Conservation (phyloP, 306 rosid genomes). For the Medicago arabica region DNA sequence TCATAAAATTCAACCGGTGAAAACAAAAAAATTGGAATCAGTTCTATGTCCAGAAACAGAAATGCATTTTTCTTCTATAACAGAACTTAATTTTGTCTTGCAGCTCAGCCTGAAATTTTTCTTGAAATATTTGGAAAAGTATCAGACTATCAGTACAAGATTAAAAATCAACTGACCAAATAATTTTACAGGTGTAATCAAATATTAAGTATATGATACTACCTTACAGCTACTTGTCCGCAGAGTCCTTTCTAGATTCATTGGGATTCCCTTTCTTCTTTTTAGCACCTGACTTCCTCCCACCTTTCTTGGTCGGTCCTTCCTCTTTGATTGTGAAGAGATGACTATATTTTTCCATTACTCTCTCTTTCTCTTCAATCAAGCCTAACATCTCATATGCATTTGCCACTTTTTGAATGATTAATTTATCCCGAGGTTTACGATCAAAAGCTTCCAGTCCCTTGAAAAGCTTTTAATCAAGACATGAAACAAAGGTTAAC, state of each 20-base stretch:
- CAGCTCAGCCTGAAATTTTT: constrained; percentile 23
- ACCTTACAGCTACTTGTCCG: constrained; percentile 45
- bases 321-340: constrained; percentile 51
- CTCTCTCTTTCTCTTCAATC: constrained; percentile 68
- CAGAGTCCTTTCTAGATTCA: constrained; percentile 39
- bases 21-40: background rate
- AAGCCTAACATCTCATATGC: constrained; percentile 78
- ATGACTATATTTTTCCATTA: constrained; percentile 69
- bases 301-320: constrained; percentile 45
- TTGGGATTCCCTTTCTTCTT: constrained; percentile 39
- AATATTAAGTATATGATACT: background rate
- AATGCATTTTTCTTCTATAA: constrained; percentile 16
- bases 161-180: background rate
- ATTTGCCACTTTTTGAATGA: constrained; percentile 78
- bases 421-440: constrained; percentile 77
- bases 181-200: background rate
- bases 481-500: constrained; percentile 40
- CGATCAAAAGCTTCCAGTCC: constrained; percentile 90
- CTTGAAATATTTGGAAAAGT: constrained; percentile 1
- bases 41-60: constrained; percentile 25
- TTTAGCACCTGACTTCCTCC: constrained; percentile 28
- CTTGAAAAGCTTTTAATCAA: constrained; percentile 72
- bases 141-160: background rate
- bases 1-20: constrained; percentile 18
- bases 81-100: background rate